These are phyloP conservation scores for Durusdinium trenchii DNA, from an alignment of 73 alveolate species.

Conservation along the genomic window DNA sequence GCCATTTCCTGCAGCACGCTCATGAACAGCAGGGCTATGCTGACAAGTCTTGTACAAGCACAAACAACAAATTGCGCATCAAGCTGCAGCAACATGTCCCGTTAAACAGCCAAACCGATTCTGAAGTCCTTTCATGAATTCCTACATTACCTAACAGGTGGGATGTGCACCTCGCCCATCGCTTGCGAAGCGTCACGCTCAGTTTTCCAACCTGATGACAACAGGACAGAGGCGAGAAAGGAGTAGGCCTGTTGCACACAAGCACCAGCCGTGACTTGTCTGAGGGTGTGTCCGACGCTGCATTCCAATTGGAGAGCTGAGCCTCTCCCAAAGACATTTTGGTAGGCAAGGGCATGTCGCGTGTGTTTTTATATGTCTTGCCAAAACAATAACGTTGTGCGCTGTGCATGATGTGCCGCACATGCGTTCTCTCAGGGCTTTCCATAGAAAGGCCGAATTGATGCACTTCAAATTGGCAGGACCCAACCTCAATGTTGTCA, in stretches of 20 bases:
- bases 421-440: too few species aligned
- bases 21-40: not conserved
- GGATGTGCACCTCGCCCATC: constrained; percentile 89
- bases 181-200: constrained; percentile 65
- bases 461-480: too few species aligned
- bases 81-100: too few species aligned
- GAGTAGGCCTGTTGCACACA: not conserved
- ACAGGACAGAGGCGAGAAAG: not conserved
- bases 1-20: constrained; percentile 67
- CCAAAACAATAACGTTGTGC: too few species aligned
- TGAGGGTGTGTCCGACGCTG: constrained; percentile 18
- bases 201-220: constrained; percentile 48
- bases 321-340: not conserved
- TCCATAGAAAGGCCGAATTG: too few species aligned
- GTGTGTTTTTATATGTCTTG: too few species aligned
- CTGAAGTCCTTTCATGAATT: too few species aligned
- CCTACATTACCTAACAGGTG: too few species aligned
- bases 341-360: not conserved
- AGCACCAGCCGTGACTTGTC: not conserved
- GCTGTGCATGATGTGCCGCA: too few species aligned
- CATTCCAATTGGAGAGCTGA: constrained; percentile 74
- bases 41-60: not conserved
- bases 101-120: too few species aligned
- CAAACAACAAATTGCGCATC: too few species aligned
- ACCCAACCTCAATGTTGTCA: constrained; percentile 64